phyloP scores from a whole-genome alignment of 106 monocot genomes.

The Gastrodia elata region DNA sequence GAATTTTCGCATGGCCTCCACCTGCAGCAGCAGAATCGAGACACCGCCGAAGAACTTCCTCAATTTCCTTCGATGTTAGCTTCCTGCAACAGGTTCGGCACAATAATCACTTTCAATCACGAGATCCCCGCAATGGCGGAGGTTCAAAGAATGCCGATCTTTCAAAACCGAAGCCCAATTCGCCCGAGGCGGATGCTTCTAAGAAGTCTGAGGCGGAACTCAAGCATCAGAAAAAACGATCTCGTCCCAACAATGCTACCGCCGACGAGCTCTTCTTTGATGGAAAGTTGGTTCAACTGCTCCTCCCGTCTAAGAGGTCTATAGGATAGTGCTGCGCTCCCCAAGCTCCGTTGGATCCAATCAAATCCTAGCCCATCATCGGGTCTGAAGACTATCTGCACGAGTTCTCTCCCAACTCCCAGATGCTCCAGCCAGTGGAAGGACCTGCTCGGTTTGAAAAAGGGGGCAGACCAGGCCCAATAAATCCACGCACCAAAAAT shows the following conservation, averaged over 20 bases:
- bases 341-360: neutral
- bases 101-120: conserved; percentile 41
- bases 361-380: conserved; percentile 9
- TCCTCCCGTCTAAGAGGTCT: conserved; percentile 7
- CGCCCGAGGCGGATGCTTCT: neutral
- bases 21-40: conserved; percentile 18
- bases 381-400: conserved; percentile 22
- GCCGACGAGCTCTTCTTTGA: conserved; percentile 87
- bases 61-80: conserved; percentile 11
- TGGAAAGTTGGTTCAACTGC: conserved; percentile 82
- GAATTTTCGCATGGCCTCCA: conserved; percentile 25
- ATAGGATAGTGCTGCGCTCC: neutral
- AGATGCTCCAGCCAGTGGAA: conserved; percentile 56
- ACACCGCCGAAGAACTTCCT: conserved; percentile 21
- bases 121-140: conserved; percentile 13
- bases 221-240: conserved; percentile 61
- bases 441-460: conserved; percentile 38
- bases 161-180: neutral
- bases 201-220: conserved; percentile 24
- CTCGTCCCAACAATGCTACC: conserved; percentile 42
- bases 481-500: neutral
- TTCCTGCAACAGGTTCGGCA: conserved; percentile 32
- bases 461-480: conserved; percentile 10
- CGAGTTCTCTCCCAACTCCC: conserved; percentile 67
- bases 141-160: neutral